A percentile compares a stretch with the other conserved stretches of the same genome.
phyloP scores from a whole-genome alignment of 495 filamentous ascomycete genomes.

The Penicillium alfredii region DNA sequence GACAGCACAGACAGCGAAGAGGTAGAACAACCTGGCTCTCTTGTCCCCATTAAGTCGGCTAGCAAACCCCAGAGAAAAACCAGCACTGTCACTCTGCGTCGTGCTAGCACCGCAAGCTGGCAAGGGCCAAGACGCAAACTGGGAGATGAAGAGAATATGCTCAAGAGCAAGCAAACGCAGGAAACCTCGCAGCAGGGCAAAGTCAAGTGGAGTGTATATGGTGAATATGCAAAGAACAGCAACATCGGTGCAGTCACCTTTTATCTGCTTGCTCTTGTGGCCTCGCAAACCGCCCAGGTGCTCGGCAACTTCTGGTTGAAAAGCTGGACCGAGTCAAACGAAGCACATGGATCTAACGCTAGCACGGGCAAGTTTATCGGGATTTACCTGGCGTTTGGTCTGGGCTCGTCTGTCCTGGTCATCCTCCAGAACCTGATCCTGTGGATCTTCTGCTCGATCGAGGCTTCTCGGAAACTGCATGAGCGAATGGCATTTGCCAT shows the following conservation, averaged over 20 bases:
- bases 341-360: constrained; percentile 57
- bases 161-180: constrained; percentile 77
- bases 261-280: constrained; percentile 71
- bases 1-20: constrained; percentile 59
- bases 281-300: constrained; percentile 75
- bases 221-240: constrained; percentile 87
- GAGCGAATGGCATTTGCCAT: constrained; percentile 98
- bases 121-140: constrained; percentile 75
- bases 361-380: constrained; percentile 85
- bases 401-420: constrained; percentile 80
- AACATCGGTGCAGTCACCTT: constrained; percentile 77
- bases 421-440: constrained; percentile 91
- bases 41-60: constrained; percentile 61
- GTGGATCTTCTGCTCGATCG: constrained; percentile 99
- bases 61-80: constrained; percentile 48
- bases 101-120: constrained; percentile 89
- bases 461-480: constrained; percentile 94
- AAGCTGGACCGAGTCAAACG: constrained; percentile 78
- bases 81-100: constrained; percentile 72
- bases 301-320: constrained; percentile 89
- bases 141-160: constrained; percentile 71
- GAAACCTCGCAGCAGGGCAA: constrained; percentile 90
- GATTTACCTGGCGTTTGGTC: constrained; percentile 87
- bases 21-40: constrained; percentile 61
- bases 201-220: constrained; percentile 90